Conservation (phyloP, 257 asterid species). For the Solanum bulbocastanum region DNA sequence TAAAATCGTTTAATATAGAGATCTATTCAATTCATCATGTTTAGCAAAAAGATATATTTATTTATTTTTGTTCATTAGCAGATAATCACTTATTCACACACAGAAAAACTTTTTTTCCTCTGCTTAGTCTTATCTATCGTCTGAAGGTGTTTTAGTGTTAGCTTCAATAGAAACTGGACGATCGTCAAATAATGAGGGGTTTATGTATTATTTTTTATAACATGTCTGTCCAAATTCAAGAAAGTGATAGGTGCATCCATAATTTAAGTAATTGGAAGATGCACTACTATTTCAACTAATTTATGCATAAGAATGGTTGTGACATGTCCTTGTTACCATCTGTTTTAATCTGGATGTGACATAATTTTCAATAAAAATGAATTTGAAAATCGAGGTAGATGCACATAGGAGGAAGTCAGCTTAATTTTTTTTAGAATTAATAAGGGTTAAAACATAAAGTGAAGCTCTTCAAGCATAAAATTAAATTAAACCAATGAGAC, state of each 20-base stretch:
- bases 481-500: neutral
- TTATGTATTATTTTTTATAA: neutral
- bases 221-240: neutral
- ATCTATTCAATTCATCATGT: neutral
- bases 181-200: neutral
- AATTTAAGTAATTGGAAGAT: neutral
- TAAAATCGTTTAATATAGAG: neutral
- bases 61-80: neutral
- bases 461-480: neutral
- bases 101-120: fast-evolving
- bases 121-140: neutral
- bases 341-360: neutral
- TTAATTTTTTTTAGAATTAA: too few species aligned
- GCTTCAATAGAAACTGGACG: neutral
- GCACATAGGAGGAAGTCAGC: neutral
- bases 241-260: neutral
- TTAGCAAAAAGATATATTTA: neutral
- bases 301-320: neutral
- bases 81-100: neutral
- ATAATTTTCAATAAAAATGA: neutral
- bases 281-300: neutral
- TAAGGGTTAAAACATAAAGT: too few species aligned
- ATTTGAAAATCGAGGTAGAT: neutral
- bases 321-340: neutral
- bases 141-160: neutral